phyloP scores from a whole-genome alignment of 2,329 filamentous ascomycete genomes.

The Microsporum canis region DNA sequence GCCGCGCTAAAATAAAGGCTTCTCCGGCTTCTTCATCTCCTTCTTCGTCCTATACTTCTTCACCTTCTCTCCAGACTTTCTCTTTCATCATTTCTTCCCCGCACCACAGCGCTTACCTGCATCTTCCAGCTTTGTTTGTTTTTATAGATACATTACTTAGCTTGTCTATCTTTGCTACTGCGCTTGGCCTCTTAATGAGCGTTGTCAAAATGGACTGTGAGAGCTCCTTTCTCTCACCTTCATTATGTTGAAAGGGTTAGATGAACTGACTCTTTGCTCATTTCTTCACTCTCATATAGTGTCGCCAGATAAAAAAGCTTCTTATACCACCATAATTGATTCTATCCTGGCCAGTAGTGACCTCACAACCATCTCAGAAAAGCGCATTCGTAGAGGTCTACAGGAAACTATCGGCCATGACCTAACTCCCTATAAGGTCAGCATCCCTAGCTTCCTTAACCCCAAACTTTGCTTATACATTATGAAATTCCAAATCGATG shows the following conservation, averaged over 20 bases:
- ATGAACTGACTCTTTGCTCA: constrained; percentile 10
- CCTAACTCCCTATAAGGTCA: constrained; percentile 51
- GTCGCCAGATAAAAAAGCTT: constrained; percentile 37
- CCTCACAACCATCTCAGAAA: constrained; percentile 53
- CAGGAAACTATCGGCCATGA: constrained; percentile 51
- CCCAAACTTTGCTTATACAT: constrained; percentile 4
- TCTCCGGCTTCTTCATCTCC: neutral
- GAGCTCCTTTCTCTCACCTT: neutral
- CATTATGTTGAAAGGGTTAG: neutral
- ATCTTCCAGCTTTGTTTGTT: neutral
- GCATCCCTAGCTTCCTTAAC: constrained; percentile 13
- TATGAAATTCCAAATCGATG: neutral
- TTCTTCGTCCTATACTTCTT: neutral
- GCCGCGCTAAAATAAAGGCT: constrained; percentile 3
- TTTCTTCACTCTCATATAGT: constrained; percentile 26
- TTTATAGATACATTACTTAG: neutral
- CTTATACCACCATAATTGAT: constrained; percentile 51
- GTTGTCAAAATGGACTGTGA: constrained; percentile 12
- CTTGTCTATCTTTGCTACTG: neutral
- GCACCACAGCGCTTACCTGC: neutral
- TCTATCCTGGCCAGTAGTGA: constrained; percentile 49
- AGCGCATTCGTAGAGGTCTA: constrained; percentile 52
- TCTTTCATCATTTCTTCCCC: neutral
- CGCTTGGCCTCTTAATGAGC: neutral
- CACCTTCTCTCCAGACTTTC: neutral